Percentiles rank a stretch among this genome's conserved stretches.
These are phyloP conservation scores for Rhododendron henanense DNA, from an alignment of 148 eudicot species.

Conservation along the genomic window DNA sequence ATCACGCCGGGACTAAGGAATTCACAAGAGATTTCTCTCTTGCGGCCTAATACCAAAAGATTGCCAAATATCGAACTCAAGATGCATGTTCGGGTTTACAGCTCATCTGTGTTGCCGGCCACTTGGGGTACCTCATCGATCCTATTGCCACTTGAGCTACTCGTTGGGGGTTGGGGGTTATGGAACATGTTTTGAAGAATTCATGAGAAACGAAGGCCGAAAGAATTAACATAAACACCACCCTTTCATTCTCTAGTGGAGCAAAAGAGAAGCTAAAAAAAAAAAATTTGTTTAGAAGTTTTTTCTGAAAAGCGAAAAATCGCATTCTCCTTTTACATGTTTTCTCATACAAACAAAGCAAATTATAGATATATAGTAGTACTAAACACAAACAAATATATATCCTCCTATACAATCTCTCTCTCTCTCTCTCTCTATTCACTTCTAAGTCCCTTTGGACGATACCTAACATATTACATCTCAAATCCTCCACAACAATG, in stretches of 20 bases:
- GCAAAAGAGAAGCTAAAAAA: background rate
- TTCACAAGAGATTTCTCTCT: too few relatives aligned
- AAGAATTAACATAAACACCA: background rate
- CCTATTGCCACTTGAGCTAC: background rate
- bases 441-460: constrained; percentile 33
- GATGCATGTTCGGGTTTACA: background rate
- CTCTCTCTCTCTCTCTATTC: constrained; percentile 10
- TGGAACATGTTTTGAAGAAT: background rate
- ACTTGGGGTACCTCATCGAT: too few relatives aligned
- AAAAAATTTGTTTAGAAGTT: background rate
- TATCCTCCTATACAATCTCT: constrained; percentile 40
- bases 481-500: constrained; percentile 28
- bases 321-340: constrained; percentile 3
- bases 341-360: constrained; percentile 14
- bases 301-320: background rate
- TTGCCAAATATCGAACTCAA: too few relatives aligned
- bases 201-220: background rate
- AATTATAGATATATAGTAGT: background rate
- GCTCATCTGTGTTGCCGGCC: too few relatives aligned
- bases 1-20: too few relatives aligned
- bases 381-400: constrained; percentile 25
- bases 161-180: background rate
- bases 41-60: too few relatives aligned
- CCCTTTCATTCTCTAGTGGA: background rate
- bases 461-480: constrained; percentile 29